Evolutionary conservation across 306 rosid genomes (phyloP).

Genomic region (Dryas drummondii): DNA sequence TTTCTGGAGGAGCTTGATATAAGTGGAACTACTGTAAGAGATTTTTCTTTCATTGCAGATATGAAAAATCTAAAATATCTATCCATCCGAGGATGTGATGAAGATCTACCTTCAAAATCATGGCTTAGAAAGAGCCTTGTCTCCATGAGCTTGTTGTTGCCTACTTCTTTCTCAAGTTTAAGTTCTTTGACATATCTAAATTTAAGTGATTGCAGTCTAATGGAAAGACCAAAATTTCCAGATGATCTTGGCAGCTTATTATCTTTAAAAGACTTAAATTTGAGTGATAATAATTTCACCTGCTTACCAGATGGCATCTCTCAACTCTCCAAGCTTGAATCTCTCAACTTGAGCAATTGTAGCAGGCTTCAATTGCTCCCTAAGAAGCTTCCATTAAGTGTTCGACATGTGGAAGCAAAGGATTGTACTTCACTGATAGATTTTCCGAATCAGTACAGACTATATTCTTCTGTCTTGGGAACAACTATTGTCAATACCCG

Average conservation of each 20-base stretch:
- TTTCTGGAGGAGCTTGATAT: too few relatives aligned
- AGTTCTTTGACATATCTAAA: conserved; percentile 11
- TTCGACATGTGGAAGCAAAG: conserved; percentile 2
- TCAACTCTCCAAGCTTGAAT: conserved; percentile 10
- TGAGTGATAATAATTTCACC: conserved; percentile 15
- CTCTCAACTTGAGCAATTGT: conserved; percentile 13
- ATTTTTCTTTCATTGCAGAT: neutral
- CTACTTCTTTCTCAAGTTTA: conserved; percentile 1
- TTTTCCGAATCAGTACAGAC: too few relatives aligned
- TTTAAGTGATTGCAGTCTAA: conserved; percentile 23
- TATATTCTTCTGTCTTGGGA: too few relatives aligned
- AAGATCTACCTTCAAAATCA: neutral
- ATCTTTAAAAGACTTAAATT: neutral
- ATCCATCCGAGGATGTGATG: neutral
- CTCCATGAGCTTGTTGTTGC: conserved; percentile 12
- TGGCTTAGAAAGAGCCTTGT: neutral
- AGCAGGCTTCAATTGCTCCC: conserved; percentile 9
- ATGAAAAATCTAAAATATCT: conserved; percentile 15
- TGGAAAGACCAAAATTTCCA: conserved; percentile 18
- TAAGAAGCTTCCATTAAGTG: conserved; percentile 7
- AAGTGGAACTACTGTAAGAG: too few relatives aligned
- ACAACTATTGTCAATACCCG: too few relatives aligned
- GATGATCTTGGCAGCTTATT: conserved; percentile 14
- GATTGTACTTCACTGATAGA: neutral
- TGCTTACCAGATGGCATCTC: conserved; percentile 5